These are phyloP conservation scores for Dalbergia oliveri DNA, from an alignment of 306 rosid species.

Conservation along the genomic window DNA sequence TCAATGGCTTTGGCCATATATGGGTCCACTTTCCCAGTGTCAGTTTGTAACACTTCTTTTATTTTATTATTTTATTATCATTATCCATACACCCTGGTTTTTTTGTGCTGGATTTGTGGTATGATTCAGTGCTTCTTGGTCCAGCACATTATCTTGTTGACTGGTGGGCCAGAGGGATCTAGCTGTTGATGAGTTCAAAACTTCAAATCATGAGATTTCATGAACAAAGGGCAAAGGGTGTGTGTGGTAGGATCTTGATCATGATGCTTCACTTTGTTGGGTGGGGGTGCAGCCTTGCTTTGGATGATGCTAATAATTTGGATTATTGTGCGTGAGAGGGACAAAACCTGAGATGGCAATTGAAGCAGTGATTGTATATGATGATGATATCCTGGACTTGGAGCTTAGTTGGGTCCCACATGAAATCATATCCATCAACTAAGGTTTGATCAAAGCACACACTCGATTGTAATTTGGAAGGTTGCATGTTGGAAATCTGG, in stretches of 20 bases:
- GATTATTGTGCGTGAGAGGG: neutral
- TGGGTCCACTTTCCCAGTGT: conserved; percentile 46
- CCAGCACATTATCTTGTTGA: conserved; percentile 24
- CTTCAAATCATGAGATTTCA: too few species aligned
- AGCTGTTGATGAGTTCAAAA: conserved; percentile 23
- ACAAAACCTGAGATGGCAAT: conserved; percentile 10
- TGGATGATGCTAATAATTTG: neutral
- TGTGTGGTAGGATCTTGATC: too few species aligned
- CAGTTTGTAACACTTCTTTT: too few species aligned
- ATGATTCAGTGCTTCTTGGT: conserved; percentile 37
- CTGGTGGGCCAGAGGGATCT: conserved; percentile 38
- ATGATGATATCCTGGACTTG: conserved; percentile 44
- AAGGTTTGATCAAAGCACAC: conserved; percentile 29
- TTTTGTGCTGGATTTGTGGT: too few species aligned
- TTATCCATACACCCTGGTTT: too few species aligned
- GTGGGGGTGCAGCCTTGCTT: too few species aligned
- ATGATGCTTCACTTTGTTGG: too few species aligned
- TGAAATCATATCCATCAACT: conserved; percentile 20
- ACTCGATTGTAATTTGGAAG: conserved; percentile 62
- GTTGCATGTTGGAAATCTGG: conserved; percentile 49
- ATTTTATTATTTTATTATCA: too few species aligned
- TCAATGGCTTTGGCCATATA: conserved; percentile 35
- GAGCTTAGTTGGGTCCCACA: conserved; percentile 50
- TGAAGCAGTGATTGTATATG: conserved; percentile 45
- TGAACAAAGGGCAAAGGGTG: too few species aligned